Evolutionary conservation across 2,329 filamentous ascomycete species (phyloP), one percentile per base, ranked within the genome.

Genomic region (Alternaria sp.): DNA sequence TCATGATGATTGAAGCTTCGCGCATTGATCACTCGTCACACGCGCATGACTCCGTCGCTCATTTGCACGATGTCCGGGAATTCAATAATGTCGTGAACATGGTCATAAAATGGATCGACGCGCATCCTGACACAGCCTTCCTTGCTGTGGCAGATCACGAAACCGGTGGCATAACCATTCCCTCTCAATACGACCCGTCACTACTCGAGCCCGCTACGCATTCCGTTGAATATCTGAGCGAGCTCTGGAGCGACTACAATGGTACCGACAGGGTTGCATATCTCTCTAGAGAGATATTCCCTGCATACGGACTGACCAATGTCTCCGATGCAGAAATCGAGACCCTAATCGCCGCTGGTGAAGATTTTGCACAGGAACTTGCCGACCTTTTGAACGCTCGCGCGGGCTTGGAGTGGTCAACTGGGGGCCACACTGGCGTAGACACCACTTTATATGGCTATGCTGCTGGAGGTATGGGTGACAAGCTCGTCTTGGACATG

Each of bases 141-240:
- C 70, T 80, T 50, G 76, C 74, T 11, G 78, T 77, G 13, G 78
- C 79, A 0, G 78, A 80, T 60, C 77, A 80, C 59, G 78, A 80
- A 59, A 77, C 72, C 24, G 79, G 78, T 29, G 79, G 78, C 11
- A 62, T 80, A 41, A 78, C 78, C 0, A 68, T 79, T 10, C 74
- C 75, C 31, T 77, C 77, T 48, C 21, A 24, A 10, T 79, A 72
- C 61, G 71, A 78, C 46, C 77, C 77, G 0, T 61, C 71, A 0
- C 69, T 71, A 2, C 69, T 80, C 6, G 64, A 68, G 10, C 60
- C 58, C 14, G 71, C 70, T 1, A 72, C 58, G 28, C 71, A 72
- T 57, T 75, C 77, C 2, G 67, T 68, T 7, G 77, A 80, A 56
- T 58, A 67, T 23, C 66, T 77, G 28, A 61, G 65, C 33, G 46